These are phyloP conservation scores for Pleurostoma richardsiae DNA, from an alignment of 2,329 filamentous ascomycete species.

Conservation along the genomic window DNA sequence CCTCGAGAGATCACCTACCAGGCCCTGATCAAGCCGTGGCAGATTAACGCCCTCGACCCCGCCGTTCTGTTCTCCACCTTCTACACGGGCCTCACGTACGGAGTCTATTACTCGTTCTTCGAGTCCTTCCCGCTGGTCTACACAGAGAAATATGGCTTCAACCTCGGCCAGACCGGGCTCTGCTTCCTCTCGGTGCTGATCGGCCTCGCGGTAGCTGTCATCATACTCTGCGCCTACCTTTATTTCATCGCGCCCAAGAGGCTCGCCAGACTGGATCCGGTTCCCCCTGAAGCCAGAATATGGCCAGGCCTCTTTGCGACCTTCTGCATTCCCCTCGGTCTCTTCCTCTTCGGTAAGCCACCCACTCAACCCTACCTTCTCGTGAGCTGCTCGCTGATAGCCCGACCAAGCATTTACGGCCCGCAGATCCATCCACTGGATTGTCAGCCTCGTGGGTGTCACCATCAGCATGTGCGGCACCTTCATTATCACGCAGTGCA, in stretches of 20 bases:
- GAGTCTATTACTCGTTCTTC: slow-evolving; percentile 58
- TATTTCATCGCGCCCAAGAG: slow-evolving; percentile 43
- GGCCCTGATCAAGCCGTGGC: slow-evolving; percentile 54
- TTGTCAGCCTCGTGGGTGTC: slow-evolving; percentile 51
- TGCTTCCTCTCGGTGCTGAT: slow-evolving; percentile 56
- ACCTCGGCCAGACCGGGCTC: slow-evolving; percentile 49
- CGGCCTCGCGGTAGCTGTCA: slow-evolving; percentile 45
- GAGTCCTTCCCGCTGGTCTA: slow-evolving; percentile 62
- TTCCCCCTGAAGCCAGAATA: slow-evolving; percentile 43
- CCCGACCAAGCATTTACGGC: slow-evolving; percentile 25
- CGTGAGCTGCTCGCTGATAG: no score
- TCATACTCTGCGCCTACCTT: slow-evolving; percentile 44
- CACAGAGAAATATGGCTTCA: slow-evolving; percentile 53
- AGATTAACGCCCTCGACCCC: slow-evolving; percentile 56
- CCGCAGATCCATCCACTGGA: slow-evolving; percentile 43
- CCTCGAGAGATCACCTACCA: slow-evolving; percentile 41
- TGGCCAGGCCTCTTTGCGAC: slow-evolving; percentile 47
- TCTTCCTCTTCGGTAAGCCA: slow-evolving; percentile 49
- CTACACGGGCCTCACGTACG: slow-evolving; percentile 57
- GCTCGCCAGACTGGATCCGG: slow-evolving; percentile 39
- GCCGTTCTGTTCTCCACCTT: slow-evolving; percentile 56
- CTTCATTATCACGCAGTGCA: slow-evolving; percentile 52
- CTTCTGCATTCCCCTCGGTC: slow-evolving; percentile 47
- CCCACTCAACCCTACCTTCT: neutral
- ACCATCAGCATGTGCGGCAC: slow-evolving; percentile 43